Conservation (phyloP, 2,329 filamentous ascomycete genomes). For the Aspergillus sp. region DNA sequence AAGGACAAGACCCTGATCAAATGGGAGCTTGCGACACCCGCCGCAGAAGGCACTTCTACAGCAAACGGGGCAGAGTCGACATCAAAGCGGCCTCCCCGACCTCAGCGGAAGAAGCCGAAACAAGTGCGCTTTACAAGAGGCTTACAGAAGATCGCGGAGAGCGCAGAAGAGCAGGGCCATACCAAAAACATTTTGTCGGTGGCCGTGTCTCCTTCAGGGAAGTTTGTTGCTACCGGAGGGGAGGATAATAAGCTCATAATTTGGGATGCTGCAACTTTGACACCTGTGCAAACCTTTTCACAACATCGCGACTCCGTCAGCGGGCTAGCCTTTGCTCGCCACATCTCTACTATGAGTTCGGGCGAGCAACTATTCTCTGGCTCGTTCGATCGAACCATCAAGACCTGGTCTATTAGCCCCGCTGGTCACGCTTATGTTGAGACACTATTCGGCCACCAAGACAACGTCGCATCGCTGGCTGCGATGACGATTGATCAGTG, state of each 20-base stretch:
- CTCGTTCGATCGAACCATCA: conserved; percentile 88
- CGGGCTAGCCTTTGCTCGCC: conserved; percentile 78
- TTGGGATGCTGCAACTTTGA: conserved; percentile 79
- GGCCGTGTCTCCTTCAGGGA: conserved; percentile 84
- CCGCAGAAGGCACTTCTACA: conserved; percentile 36
- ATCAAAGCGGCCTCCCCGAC: conserved; percentile 58
- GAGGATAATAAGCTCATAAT: conserved; percentile 81
- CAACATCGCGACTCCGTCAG: conserved; percentile 89
- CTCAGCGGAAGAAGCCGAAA: conserved; percentile 45
- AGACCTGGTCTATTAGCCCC: conserved; percentile 77
- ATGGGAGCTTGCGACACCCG: conserved; percentile 71
- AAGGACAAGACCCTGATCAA: conserved; percentile 85
- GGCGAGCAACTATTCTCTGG: conserved; percentile 87
- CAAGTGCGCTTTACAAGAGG: conserved; percentile 51
- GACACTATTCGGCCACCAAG: conserved; percentile 94
- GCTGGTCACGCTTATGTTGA: conserved; percentile 93
- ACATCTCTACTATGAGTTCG: conserved; percentile 57
- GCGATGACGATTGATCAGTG: conserved; percentile 84
- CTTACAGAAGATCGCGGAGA: conserved; percentile 40
- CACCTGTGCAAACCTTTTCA: conserved; percentile 78
- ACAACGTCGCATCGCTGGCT: conserved; percentile 80
- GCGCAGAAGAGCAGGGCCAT: conserved; percentile 65
- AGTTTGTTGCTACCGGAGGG: conserved; percentile 87
- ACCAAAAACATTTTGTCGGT: conserved; percentile 77
- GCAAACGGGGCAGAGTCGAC: conserved; percentile 63